A percentile compares a stretch with the other conserved stretches of the same genome.
These are phyloP conservation scores for Biscogniauxia marginata DNA, from an alignment of 2,329 filamentous ascomycete genomes.

Conservation along the genomic window DNA sequence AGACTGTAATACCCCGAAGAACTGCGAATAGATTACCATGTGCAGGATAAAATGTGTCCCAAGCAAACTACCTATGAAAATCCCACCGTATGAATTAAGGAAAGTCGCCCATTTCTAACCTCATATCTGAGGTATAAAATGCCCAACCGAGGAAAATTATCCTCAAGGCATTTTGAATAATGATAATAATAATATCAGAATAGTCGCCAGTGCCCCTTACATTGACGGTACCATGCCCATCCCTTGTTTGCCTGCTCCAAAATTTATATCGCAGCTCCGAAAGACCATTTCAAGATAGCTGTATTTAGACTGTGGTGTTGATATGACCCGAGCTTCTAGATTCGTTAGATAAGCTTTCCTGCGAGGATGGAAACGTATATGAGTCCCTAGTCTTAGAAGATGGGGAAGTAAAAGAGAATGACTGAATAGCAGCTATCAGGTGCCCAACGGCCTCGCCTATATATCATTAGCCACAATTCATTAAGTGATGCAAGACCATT, in stretches of 20 bases:
- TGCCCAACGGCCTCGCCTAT: not conserved
- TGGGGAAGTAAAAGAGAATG: not conserved
- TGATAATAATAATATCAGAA: not conserved
- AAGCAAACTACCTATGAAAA: not conserved
- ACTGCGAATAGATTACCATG: too few relatives aligned
- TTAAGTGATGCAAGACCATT: not conserved
- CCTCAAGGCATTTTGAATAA: not conserved
- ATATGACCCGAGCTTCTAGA: not conserved
- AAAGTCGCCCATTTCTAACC: not conserved
- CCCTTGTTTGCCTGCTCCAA: not conserved
- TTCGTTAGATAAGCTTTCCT: not conserved
- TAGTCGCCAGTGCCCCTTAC: not conserved
- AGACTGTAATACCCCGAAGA: too few relatives aligned
- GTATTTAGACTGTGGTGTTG: too few relatives aligned
- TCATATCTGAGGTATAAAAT: not conserved
- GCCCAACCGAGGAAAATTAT: not conserved
- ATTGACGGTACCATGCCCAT: not conserved
- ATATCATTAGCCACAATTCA: not conserved
- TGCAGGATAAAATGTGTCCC: not conserved
- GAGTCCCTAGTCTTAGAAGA: not conserved
- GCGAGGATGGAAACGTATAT: not conserved
- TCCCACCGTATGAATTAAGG: not conserved
- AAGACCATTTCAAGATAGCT: not conserved
- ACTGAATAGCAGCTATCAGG: not conserved
- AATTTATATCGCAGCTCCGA: not conserved